Conservation (phyloP, 768 basidiomycete species). For the Leccinum uliginosum region DNA sequence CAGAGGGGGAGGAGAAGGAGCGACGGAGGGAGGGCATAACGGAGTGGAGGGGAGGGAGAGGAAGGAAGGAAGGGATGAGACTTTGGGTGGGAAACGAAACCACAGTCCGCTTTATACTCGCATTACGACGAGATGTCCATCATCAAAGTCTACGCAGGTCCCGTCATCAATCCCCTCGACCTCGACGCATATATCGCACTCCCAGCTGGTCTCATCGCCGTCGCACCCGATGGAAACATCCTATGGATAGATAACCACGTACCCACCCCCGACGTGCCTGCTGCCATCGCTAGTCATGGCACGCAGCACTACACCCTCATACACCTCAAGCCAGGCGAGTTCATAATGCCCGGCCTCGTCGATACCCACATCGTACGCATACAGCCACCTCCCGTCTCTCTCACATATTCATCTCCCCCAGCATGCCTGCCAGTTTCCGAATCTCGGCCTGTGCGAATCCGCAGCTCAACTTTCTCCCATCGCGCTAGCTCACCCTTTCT, state of each 20-base stretch:
- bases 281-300: constrained; percentile 51
- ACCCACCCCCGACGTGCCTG: constrained; percentile 39
- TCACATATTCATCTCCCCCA: constrained; percentile 9
- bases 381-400: background rate
- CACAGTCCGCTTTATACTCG: constrained; percentile 43
- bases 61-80: constrained; percentile 1
- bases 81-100: constrained; percentile 29
- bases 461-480: background rate
- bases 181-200: constrained; percentile 41
- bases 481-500: constrained; percentile 2
- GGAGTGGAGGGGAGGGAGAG: constrained; percentile 11
- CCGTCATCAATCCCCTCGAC: constrained; percentile 51
- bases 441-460: constrained; percentile 33
- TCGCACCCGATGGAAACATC: constrained; percentile 52
- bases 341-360: constrained; percentile 83
- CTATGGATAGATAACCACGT: constrained; percentile 70
- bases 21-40: constrained; percentile 77
- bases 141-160: constrained; percentile 48
- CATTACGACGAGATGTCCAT: constrained; percentile 11
- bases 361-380: constrained; percentile 84
- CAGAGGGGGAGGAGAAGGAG: constrained; percentile 63
- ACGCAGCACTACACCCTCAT: constrained; percentile 30
- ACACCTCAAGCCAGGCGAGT: constrained; percentile 49
- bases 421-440: constrained; percentile 41
- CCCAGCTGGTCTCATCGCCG: constrained; percentile 51